These are phyloP conservation scores for Volvox africanus DNA, from an alignment of 139 green algal genomes.

Conservation along the genomic window DNA sequence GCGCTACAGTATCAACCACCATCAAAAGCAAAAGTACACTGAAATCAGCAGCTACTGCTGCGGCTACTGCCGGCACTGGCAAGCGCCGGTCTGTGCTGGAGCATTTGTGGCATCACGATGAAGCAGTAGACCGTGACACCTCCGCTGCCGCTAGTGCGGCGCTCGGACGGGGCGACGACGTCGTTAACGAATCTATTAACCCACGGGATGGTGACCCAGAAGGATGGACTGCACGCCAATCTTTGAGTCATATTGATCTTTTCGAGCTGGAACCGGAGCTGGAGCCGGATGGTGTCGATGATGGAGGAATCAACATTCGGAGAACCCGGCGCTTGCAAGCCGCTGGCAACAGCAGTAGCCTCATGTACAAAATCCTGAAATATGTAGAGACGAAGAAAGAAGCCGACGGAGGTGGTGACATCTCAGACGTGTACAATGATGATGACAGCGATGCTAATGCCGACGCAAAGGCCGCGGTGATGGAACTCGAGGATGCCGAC, in stretches of 20 bases:
- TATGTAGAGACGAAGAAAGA: not conserved
- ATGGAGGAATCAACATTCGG: too few relatives aligned
- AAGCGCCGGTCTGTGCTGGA: not conserved
- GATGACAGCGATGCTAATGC: not conserved
- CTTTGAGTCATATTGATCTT: too few relatives aligned
- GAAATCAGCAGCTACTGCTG: not conserved
- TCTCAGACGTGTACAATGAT: conserved; percentile 12
- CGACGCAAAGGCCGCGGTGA: not conserved
- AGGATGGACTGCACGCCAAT: too few relatives aligned
- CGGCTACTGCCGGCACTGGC: not conserved
- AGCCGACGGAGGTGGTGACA: not conserved
- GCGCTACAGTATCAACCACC: too few relatives aligned
- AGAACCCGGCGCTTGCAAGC: not conserved
- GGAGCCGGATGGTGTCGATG: not conserved
- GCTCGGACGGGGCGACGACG: too few relatives aligned
- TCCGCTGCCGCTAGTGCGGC: too few relatives aligned
- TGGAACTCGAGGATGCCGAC: not conserved
- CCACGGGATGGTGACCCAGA: too few relatives aligned
- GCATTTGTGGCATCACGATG: not conserved
- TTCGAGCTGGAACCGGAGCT: not conserved
- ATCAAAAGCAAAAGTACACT: not conserved
- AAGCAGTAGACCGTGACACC: too few relatives aligned
- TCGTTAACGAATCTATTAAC: too few relatives aligned
- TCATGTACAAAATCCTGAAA: conserved; percentile 42
- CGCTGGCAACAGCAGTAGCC: not conserved